A percentile compares a stretch with the other conserved stretches of the same genome.
phyloP scores from a whole-genome alignment of 441 rosid species.

The Syzygium syzygioides region DNA sequence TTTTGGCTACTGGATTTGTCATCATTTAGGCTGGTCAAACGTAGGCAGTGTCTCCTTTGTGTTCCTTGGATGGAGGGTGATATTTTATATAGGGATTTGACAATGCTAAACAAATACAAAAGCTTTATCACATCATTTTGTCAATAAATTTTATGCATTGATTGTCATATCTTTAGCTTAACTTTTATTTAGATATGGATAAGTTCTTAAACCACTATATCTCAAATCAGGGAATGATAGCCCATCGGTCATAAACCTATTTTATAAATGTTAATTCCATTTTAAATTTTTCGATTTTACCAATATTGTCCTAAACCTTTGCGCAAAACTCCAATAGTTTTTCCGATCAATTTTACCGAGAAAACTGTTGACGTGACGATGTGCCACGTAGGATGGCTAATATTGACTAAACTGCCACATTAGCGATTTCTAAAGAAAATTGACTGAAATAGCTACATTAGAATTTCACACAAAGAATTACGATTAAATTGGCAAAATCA shows the following conservation, averaged over 20 bases:
- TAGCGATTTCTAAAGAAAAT: accelerated
- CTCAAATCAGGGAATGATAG: neutral
- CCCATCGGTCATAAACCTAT: accelerated
- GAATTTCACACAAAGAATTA: neutral
- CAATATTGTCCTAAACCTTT: neutral
- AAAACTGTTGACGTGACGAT: accelerated
- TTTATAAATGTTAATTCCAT: neutral
- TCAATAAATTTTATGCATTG: neutral
- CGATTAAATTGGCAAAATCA: accelerated
- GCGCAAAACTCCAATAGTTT: accelerated
- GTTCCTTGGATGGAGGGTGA: neutral
- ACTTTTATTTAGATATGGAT: neutral
- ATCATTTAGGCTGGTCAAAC: neutral
- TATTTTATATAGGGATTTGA: neutral
- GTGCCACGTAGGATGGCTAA: accelerated
- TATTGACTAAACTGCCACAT: accelerated
- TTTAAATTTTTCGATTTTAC: accelerated
- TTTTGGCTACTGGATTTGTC: neutral
- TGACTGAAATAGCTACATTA: accelerated
- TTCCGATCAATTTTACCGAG: accelerated
- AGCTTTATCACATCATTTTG: neutral
- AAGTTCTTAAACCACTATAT: neutral
- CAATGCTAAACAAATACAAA: neutral
- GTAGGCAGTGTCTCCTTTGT: neutral
- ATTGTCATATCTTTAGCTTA: neutral